Evolutionary conservation across 495 filamentous ascomycete genomes (phyloP).

Genomic region (Daldinia grandis): DNA sequence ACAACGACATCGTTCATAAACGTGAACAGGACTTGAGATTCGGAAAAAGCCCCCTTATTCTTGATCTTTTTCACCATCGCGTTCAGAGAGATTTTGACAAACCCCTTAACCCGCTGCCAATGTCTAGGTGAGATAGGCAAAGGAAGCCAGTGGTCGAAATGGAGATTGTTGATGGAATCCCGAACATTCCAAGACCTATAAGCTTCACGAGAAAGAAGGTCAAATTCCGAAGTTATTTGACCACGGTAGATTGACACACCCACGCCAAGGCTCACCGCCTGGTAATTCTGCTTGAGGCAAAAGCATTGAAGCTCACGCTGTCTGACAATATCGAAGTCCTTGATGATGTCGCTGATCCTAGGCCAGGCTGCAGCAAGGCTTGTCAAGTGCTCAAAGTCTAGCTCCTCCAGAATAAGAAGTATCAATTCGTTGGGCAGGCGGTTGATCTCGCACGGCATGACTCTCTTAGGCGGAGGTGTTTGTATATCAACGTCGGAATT

Average conservation of each 20-base stretch:
- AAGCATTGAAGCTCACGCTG: slow-evolving; percentile 61
- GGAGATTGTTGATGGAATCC: slow-evolving; percentile 51
- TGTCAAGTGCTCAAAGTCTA: slow-evolving; percentile 54
- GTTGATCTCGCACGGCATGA: slow-evolving; percentile 21
- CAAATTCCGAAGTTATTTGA: slow-evolving; percentile 57
- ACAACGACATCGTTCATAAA: slow-evolving; percentile 64
- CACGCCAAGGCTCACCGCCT: slow-evolving; percentile 53
- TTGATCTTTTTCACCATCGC: slow-evolving; percentile 24
- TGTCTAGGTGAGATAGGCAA: slow-evolving; percentile 58
- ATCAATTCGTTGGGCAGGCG: slow-evolving; percentile 54
- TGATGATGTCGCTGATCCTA: slow-evolving; percentile 47
- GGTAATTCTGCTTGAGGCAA: slow-evolving; percentile 56
- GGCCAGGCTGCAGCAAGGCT: slow-evolving; percentile 50
- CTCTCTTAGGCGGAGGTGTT: not conserved
- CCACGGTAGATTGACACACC: slow-evolving; percentile 47
- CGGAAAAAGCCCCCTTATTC: slow-evolving; percentile 23
- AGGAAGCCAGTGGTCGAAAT: slow-evolving; percentile 57
- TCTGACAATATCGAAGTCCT: slow-evolving; percentile 53
- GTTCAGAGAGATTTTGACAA: slow-evolving; percentile 33
- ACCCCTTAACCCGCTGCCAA: slow-evolving; percentile 49
- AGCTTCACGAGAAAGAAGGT: slow-evolving; percentile 55
- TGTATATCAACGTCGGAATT: not conserved
- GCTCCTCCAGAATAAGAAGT: slow-evolving; percentile 46
- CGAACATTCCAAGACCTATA: slow-evolving; percentile 46
- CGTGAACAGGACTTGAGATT: slow-evolving; percentile 52